phyloP scores from a whole-genome alignment of 306 rosid genomes.

The Canavalia ensiformis region DNA sequence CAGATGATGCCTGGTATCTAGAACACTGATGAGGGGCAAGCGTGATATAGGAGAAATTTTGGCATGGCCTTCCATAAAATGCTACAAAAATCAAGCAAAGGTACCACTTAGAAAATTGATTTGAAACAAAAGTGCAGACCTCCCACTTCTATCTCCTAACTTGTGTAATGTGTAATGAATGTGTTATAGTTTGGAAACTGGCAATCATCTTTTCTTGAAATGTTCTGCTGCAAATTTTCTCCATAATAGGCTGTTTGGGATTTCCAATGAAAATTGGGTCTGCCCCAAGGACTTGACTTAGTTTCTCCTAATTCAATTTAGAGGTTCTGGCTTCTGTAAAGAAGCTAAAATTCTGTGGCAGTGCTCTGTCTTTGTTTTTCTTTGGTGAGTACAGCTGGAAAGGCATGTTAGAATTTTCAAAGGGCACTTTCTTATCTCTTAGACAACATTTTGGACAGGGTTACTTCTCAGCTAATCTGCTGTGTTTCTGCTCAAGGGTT shows the following conservation, averaged over 20 bases:
- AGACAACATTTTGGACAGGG: constrained; percentile 21
- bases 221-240: constrained; percentile 17
- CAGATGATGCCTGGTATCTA: constrained; percentile 84
- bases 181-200: constrained; percentile 13
- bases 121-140: constrained; percentile 3
- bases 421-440: neutral
- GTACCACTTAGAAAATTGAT: constrained; percentile 21
- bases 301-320: neutral
- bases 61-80: constrained; percentile 98
- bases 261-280: constrained; percentile 13
- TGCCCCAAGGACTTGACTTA: neutral
- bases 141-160: constrained; percentile 28
- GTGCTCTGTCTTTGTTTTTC: neutral
- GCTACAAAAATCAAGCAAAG: constrained; percentile 65
- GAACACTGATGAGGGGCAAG: constrained; percentile 85
- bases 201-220: neutral
- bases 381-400: constrained; percentile 1
- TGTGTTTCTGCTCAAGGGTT: neutral
- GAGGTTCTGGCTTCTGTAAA: constrained; percentile 4
- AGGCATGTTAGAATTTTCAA: constrained; percentile 22
- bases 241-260: constrained; percentile 1
- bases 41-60: constrained; percentile 91
- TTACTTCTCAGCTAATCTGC: neutral
- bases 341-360: constrained; percentile 26
- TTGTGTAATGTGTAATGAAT: neutral